phyloP scores from a whole-genome alignment of 129 eudicot genomes.

The Centrapalus pauciflorus region DNA sequence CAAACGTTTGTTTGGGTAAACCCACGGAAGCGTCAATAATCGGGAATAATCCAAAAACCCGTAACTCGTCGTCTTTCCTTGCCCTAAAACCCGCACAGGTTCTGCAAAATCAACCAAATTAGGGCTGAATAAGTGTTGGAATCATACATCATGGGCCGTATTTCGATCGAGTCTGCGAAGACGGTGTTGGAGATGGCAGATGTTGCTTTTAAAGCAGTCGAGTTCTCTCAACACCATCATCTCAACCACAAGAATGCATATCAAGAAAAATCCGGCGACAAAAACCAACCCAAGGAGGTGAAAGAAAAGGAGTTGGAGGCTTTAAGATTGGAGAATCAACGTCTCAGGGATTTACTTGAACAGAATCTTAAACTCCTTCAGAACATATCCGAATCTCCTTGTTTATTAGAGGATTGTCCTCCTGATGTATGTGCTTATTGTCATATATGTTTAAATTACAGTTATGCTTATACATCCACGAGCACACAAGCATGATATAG shows the following conservation, averaged over 20 bases:
- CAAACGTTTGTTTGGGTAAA: not conserved
- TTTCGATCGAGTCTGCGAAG: slow-evolving; percentile 62
- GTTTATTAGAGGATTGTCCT: slow-evolving; percentile 63
- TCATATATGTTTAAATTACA: not conserved
- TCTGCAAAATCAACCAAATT: slow-evolving; percentile 14
- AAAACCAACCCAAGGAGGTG: slow-evolving; percentile 20
- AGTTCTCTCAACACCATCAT: slow-evolving; percentile 50
- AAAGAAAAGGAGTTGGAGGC: slow-evolving; percentile 37
- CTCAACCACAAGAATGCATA: slow-evolving; percentile 14
- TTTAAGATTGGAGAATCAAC: slow-evolving; percentile 59
- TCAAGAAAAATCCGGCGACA: slow-evolving; percentile 6
- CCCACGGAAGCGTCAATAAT: not conserved
- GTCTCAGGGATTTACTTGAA: slow-evolving; percentile 58
- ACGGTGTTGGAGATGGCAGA: slow-evolving; percentile 93
- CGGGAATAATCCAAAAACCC: slow-evolving; percentile 18
- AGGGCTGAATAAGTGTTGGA: not conserved
- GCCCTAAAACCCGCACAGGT: slow-evolving; percentile 12
- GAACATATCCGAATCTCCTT: slow-evolving; percentile 56
- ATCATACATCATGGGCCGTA: slow-evolving; percentile 10
- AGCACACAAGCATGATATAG: not conserved
- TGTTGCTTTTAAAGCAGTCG: slow-evolving; percentile 74
- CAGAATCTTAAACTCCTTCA: slow-evolving; percentile 66
- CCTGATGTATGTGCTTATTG: slow-evolving; percentile 51
- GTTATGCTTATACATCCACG: not conserved
- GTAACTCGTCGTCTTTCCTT: slow-evolving; percentile 9